Conservation (phyloP, 2,329 filamentous ascomycete species). For the Calonectria honghensis region DNA sequence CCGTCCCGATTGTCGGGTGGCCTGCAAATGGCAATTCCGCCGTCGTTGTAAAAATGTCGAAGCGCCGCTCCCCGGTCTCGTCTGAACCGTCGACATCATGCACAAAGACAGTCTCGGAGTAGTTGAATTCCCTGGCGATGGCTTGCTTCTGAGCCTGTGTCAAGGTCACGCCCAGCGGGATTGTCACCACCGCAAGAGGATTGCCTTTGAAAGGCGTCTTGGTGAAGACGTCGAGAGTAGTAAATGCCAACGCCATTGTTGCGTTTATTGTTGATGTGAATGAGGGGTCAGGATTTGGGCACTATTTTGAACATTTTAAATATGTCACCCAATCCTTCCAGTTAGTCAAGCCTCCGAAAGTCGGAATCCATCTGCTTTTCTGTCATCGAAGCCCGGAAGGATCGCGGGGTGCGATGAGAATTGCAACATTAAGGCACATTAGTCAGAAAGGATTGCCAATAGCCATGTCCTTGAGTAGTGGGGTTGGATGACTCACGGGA, state of each 20-base stretch:
- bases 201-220: conserved; percentile 71
- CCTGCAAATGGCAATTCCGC: conserved; percentile 77
- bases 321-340: background rate
- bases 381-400: background rate
- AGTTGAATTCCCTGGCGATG: conserved; percentile 77
- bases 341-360: conserved; percentile 5
- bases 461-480: background rate
- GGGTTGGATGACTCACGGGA: background rate
- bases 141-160: conserved; percentile 71
- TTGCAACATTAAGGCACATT: background rate
- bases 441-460: background rate
- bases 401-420: background rate
- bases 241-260: conserved; percentile 64
- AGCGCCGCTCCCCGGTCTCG: conserved; percentile 57
- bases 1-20: conserved; percentile 75
- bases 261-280: background rate
- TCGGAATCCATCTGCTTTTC: background rate
- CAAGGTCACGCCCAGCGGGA: conserved; percentile 63
- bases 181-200: conserved; percentile 74
- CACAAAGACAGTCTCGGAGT: conserved; percentile 78
- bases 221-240: conserved; percentile 76
- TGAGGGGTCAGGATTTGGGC: background rate
- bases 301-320: background rate
- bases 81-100: conserved; percentile 64
- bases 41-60: conserved; percentile 75